Evolutionary conservation across 257 asterid genomes (phyloP).

Genomic region (Solanum ossicruentum): DNA sequence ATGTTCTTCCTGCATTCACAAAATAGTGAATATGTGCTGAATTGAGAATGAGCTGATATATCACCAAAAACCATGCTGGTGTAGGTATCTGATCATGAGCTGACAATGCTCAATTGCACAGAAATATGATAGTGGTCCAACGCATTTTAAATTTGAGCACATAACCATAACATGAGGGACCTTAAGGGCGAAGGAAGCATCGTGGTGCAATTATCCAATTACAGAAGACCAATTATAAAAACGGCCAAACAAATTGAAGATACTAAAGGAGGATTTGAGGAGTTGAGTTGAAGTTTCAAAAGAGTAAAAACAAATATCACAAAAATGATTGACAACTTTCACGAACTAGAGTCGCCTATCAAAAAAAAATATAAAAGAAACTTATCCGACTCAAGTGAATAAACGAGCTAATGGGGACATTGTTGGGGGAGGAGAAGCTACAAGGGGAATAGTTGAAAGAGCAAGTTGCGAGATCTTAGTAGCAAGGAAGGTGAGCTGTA

Average conservation of each 20-base stretch:
- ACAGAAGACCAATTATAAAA: not conserved
- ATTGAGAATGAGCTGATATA: not conserved
- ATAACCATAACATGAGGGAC: not conserved
- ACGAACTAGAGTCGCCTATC: not conserved
- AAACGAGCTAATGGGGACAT: not conserved
- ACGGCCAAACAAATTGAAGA: not conserved
- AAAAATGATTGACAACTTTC: not conserved
- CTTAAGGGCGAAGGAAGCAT: not conserved
- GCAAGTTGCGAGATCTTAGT: not conserved
- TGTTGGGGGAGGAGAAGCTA: not conserved
- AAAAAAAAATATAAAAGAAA: not conserved
- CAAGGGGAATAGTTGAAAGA: not conserved
- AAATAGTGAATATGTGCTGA: not conserved
- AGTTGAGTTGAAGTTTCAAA: not conserved
- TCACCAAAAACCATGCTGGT: not conserved
- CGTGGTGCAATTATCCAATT: not conserved
- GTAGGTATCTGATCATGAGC: not conserved
- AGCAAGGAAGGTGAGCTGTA: not conserved
- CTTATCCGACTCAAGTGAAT: not conserved
- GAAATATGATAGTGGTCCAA: not conserved
- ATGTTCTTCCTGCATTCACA: not conserved
- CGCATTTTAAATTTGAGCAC: not conserved
- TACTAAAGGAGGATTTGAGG: not conserved
- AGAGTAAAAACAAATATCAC: not conserved
- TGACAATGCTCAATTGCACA: not conserved